Evolutionary conservation across 1,139 yeast species (phyloP).

Genomic region (Pichia inconspicua): DNA sequence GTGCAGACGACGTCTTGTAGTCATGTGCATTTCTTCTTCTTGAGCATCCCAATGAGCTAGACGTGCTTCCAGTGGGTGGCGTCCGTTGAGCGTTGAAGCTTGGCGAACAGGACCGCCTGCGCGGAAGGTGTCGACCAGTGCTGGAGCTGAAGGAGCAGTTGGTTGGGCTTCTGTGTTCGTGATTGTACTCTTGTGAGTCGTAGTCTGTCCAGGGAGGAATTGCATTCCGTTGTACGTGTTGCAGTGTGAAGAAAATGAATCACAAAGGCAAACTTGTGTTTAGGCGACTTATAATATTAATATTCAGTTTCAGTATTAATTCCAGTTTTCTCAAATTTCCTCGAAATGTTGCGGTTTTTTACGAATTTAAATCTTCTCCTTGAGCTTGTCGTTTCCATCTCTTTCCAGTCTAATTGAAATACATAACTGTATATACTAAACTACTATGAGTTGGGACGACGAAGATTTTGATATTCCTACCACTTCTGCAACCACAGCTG

Average conservation of each 20-base stretch:
- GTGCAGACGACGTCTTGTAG: constrained; percentile 71
- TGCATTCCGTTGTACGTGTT: neutral
- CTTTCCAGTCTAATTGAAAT: neutral
- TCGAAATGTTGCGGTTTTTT: too few relatives aligned
- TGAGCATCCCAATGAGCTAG: constrained; percentile 73
- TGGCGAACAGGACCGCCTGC: constrained; percentile 54
- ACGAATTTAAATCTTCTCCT: too few relatives aligned
- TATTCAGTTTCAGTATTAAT: too few relatives aligned
- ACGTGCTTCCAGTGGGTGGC: constrained; percentile 82
- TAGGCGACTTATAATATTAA: too few relatives aligned
- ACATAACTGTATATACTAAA: neutral
- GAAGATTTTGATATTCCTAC: constrained; percentile 79
- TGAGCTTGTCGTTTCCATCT: neutral
- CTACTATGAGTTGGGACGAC: constrained; percentile 44
- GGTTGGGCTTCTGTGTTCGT: constrained; percentile 22
- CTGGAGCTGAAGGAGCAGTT: constrained; percentile 54
- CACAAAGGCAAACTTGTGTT: too few relatives aligned
- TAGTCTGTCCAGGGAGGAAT: neutral
- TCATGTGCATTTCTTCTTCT: constrained; percentile 63
- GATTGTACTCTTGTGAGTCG: neutral
- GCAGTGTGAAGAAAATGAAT: neutral
- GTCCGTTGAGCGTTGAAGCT: constrained; percentile 64
- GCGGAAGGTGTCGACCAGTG: constrained; percentile 50
- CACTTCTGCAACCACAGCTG: constrained; percentile 38
- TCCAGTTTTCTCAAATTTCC: too few relatives aligned